Evolutionary conservation across 2,329 filamentous ascomycete genomes (phyloP).

Genomic region (Aspergillus oerlinghausenensis): DNA sequence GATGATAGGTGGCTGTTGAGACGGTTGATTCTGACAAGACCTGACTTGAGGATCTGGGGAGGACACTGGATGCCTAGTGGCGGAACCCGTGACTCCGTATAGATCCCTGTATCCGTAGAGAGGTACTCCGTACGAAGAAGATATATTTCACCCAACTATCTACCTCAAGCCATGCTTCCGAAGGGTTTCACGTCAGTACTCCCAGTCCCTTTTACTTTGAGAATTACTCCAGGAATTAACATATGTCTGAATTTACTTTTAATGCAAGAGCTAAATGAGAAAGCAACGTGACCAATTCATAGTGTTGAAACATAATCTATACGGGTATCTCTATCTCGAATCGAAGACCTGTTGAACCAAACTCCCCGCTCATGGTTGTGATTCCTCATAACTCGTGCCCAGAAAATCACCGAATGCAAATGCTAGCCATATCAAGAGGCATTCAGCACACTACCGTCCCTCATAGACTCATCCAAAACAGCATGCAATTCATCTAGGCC

Average conservation of each 20-base stretch:
- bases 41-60: slow-evolving; percentile 2
- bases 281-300: not conserved
- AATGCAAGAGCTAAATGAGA: not conserved
- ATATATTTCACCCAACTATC: not conserved
- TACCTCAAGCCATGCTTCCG: not conserved
- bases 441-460: slow-evolving; percentile 7
- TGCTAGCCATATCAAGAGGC: not conserved
- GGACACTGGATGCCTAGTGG: not conserved
- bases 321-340: slow-evolving; percentile 13
- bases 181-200: not conserved
- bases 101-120: not conserved
- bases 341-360: slow-evolving; percentile 1
- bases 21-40: slow-evolving; percentile 3
- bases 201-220: not conserved
- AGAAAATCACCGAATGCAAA: not conserved
- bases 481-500: slow-evolving; percentile 57
- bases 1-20: not conserved
- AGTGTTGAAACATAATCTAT: slow-evolving; percentile 6
- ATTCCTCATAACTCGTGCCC: slow-evolving; percentile 4
- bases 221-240: no score
- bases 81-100: slow-evolving; percentile 9
- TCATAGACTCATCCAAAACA: slow-evolving; percentile 16
- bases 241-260: not conserved
- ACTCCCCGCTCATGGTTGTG: not conserved
- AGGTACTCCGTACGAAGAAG: no score